Base-by-base conservation (phyloP, 2,329 filamentous ascomycete genomes). In the Fusarium redolens region DNA sequence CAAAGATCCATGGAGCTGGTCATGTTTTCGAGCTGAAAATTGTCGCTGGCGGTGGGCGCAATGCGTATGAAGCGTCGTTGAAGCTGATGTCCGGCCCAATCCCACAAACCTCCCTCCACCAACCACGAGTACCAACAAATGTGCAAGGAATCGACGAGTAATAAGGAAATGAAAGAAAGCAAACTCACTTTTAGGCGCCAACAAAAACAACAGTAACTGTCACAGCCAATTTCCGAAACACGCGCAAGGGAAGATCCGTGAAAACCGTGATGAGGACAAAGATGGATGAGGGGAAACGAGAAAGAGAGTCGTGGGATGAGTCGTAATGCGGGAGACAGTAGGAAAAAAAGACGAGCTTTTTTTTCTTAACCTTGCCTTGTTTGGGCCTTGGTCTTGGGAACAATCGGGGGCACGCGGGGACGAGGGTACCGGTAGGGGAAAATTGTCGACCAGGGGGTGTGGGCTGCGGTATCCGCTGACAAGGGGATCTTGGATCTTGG, bases 151-250 rank as follows among this genome's bases (percentile, higher is more conserved):
- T 69, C 47, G 72, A 71, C 69, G 55, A 62, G 74, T 62, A 70
- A 59, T 43, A 54, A 51, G 58, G 56, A 40, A 59, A 50, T 68
- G 62, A 56, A 68, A 56, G 56, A 70, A 72, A 65, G 48, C 69
- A 74, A 72, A 87, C 85, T 87, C 81, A 87, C 85, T 87, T 86
- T 87, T 87, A 82, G 81, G 85, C 84, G 85, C 85, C 85, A 83
- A 82, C 81, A 85, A 85, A 82, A 85, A 83, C 82, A 82, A 82
- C 79, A 81, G 80, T 81, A 82, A 82, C 78, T 80, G 78, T 82
- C 79, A 82, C 78, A 82, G 81, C 79, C 81, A 82, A 83, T 76
- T 81, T 81, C 81, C 81, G 81, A 83, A 83, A 83, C 81, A 83
- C 81, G 82, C 82, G 82, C 79, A 83, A 84, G 82, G 83, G 84